Base-by-base conservation (phyloP, 164 flowering plant genomes). In the Macadamia integrifolia region DNA sequence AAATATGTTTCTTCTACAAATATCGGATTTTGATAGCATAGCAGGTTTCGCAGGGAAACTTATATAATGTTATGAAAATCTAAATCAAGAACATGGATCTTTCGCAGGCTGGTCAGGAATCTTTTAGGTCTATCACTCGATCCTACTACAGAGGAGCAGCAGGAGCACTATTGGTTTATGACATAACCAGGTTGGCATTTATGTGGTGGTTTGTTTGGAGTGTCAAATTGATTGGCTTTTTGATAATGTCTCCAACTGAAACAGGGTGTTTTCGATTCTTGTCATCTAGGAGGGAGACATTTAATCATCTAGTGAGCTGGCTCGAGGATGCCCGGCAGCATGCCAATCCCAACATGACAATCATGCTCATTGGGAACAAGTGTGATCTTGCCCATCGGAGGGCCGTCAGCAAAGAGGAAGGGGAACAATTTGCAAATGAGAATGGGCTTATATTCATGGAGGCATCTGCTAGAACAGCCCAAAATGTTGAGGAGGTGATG, bases 401-500 rank as follows among this genome's bases (percentile, higher is more conserved):
- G 74, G 97, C 93, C 66, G 91, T 91, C 30, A 89, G 88, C 76
- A 85, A 76, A 70, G 97, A 91, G 78, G 97, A 91, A 76, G 97
- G 97, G 1, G 97, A 91, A 69, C 95, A 88, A 68, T 91, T 91
- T 83, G 97, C 96, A 1, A 91, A 89, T 80, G 92, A 91, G 73
- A 81, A 91, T 79, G 97, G 93, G 13, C 90, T 91, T 69, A 60
- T 89, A 43, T 91, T 91, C 78, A 67, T 91, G 81, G 97, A 89
- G 77, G 97, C 94, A 66, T 91, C 94, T 64, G 97, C 97, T 49
- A 86, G 88, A 77, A 89, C 97, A 14, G 91, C 90, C 9, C 93
- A 85, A 76, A 85, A 84, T 76, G 97, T 91, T 62, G 92, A 89
- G 77, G 95, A 89, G 90, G 97, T 91, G 48, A 62, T 62, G 7